Base-by-base conservation (phyloP, 352 stramenopile genomes). In the Phytopythium vexans region DNA sequence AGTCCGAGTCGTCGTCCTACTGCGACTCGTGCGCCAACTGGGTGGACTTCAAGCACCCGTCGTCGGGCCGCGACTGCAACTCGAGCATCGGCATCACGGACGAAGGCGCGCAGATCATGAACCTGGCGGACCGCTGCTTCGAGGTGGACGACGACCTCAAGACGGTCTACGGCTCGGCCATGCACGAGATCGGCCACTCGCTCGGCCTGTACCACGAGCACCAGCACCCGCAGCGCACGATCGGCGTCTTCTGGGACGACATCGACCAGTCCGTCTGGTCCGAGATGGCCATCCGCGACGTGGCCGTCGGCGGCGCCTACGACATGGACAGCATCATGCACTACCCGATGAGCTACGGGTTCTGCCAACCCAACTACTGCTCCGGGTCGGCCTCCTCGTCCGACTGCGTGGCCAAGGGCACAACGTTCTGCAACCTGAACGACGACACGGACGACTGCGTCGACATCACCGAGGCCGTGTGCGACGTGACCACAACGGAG, bases 201-300 rank as follows among this genome's bases (percentile, higher is more conserved):
- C 54, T 92, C 10, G 82, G 80, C 7, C 60, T 92, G 49, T 92
- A 91, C 70, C 80, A 92, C 64, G 82, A 92, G 60, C 79, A 92
- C 64, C 79, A 89, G 64, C 82, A 92, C 58, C 75, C 79, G 14
- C 56, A 74, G n/a, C 79, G 78, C 58, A 70, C 60, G 31, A 81
- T 90, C 39, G 74, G 70, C 34, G 63, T 92, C 33, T 88, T 92
- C 60, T 89, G 77, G 75, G 77, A 91, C 55, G 60, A 84, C 54
- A 82, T 87, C 41, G 68, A 85, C 39, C 81, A 87, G 53, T 76
- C 64, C n/a, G 69, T 88, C 43, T 91, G 77, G 77, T 70, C 67
- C 39, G 81, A 89, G 52, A 83, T 89, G 75, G 86, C 70, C 33
- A 68, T 85, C 47, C 81, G 76, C 38, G 79, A 87, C 57, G 50